A percentile compares a stretch with the other conserved stretches of the same genome.
Conservation (phyloP, 2,329 filamentous ascomycete species). For the Talaromyces sp. region DNA sequence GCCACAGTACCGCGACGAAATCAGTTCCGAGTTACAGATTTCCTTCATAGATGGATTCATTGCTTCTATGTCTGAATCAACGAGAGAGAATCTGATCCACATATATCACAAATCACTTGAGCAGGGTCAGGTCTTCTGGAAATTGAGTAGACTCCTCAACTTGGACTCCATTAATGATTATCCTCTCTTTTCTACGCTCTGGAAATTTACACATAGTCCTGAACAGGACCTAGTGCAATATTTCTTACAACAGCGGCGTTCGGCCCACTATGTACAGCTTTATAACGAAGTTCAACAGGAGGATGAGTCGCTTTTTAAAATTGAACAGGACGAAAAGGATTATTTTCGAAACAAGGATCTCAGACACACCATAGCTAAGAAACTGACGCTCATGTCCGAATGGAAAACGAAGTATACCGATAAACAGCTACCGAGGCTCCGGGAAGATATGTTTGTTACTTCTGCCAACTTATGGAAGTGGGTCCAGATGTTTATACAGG, state of each 20-base stretch:
- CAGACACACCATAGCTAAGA: constrained; percentile 19
- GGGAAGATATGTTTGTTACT: constrained; percentile 22
- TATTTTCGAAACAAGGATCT: constrained; percentile 16
- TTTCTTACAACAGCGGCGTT: constrained; percentile 11
- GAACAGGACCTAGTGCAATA: constrained; percentile 8
- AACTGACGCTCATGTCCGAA: constrained; percentile 21
- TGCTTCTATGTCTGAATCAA: too few relatives aligned
- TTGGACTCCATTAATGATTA: constrained; percentile 24
- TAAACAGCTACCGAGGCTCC: constrained; percentile 12
- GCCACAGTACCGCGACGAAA: too few relatives aligned
- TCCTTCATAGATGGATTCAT: too few relatives aligned
- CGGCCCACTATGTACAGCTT: constrained; percentile 13
- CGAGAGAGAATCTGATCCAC: constrained; percentile 5
- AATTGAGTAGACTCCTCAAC: constrained; percentile 22
- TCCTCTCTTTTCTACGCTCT: constrained; percentile 20
- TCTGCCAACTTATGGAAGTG: constrained; percentile 23
- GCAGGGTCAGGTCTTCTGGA: constrained; percentile 14
- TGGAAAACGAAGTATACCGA: constrained; percentile 17
- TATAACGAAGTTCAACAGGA: constrained; percentile 17
- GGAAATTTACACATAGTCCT: constrained; percentile 6
- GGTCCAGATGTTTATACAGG: constrained; percentile 18
- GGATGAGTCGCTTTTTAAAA: constrained; percentile 14
- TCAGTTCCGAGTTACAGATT: too few relatives aligned
- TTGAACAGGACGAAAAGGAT: constrained; percentile 15
- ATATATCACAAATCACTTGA: constrained; percentile 17